Evolutionary conservation across 306 rosid species (phyloP).

Genomic region (Inga leiocalycina): DNA sequence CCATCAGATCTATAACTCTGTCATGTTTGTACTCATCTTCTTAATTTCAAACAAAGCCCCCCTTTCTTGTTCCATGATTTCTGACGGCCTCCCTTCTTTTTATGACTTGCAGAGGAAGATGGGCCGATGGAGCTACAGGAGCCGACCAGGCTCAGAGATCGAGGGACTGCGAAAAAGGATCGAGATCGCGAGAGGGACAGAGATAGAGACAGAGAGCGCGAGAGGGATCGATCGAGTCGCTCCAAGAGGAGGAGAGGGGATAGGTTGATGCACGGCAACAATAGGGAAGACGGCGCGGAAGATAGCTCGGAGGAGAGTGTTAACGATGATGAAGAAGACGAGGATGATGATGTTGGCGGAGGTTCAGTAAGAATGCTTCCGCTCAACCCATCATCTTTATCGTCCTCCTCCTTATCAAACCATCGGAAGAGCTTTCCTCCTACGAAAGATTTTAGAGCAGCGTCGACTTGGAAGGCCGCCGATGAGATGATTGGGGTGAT

Average conservation of each 20-base stretch:
- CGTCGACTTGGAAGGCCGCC: constrained; percentile 84
- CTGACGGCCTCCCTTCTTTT: neutral
- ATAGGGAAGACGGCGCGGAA: constrained; percentile 49
- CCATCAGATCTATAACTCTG: constrained; percentile 38
- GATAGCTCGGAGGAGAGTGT: constrained; percentile 91
- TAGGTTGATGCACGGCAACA: constrained; percentile 71
- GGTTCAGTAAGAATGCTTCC: constrained; percentile 88
- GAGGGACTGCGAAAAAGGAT: constrained; percentile 79
- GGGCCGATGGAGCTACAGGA: constrained; percentile 82
- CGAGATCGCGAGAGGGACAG: constrained; percentile 59
- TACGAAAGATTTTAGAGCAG: constrained; percentile 70
- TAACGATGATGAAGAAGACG: constrained; percentile 83
- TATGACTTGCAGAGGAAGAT: constrained; percentile 71
- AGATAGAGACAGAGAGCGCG: constrained; percentile 49
- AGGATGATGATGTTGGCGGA: constrained; percentile 52
- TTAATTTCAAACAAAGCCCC: neutral
- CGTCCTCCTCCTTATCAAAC: constrained; percentile 43
- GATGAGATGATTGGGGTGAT: constrained; percentile 97
- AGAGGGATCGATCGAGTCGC: constrained; percentile 81
- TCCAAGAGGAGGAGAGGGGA: constrained; percentile 82
- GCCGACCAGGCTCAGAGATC: constrained; percentile 80
- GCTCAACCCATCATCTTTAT: constrained; percentile 55
- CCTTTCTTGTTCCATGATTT: constrained; percentile 21
- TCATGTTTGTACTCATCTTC: neutral
- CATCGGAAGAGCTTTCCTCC: constrained; percentile 86